Base-by-base conservation (phyloP, 2,329 filamentous ascomycete genomes). In the Celoporthe dispersa region DNA sequence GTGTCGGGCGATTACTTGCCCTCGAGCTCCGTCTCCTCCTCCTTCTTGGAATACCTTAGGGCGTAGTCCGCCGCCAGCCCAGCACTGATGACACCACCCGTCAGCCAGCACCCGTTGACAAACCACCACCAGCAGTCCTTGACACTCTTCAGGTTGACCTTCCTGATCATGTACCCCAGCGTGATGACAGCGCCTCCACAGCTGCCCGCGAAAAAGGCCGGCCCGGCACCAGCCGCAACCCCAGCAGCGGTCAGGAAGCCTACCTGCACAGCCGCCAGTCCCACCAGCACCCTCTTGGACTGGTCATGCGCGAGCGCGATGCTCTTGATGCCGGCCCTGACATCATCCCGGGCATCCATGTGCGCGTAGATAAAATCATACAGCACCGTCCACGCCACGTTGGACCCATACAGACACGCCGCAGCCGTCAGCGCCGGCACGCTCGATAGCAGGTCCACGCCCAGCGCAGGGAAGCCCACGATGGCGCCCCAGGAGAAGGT, bases 321-420 rank as follows among this genome's bases (percentile, higher is more conserved):
- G 76, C 91, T 93, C 83, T 95, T 97, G 81, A 97, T 96, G 11
- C 94, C 94, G 0, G 91, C 93, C 79, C 94, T 94, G 72, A 85
- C 89, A 77, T 97, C 94, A 75, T 97, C 93, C 76, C 91, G 91
- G 79, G 95, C 91, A 76, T 97, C 94, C 90, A 96, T 95, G 78
- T 97, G 94, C 19, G 94, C 94, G 79, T 97, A 97, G 41, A 97
- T 94, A 89, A 96, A 97, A 79, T 97, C 94, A 79, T 97, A 97
- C 53, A 97, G 81, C 35, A 97, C 86, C 0, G 93, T 97, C 94
- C 94, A 97, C 3, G 92, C 90, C 33, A 96, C 85, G 75, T 94
- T 96, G 59, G 91, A 94, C 14, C 87, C 82, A 78, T 97, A 97
- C 64, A 97, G 82, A 69, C 87, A 88, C 2, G 85, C 88, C 0